Conservation (phyloP, 2,329 filamentous ascomycete species). For the Ophiostoma perfectum region DNA sequence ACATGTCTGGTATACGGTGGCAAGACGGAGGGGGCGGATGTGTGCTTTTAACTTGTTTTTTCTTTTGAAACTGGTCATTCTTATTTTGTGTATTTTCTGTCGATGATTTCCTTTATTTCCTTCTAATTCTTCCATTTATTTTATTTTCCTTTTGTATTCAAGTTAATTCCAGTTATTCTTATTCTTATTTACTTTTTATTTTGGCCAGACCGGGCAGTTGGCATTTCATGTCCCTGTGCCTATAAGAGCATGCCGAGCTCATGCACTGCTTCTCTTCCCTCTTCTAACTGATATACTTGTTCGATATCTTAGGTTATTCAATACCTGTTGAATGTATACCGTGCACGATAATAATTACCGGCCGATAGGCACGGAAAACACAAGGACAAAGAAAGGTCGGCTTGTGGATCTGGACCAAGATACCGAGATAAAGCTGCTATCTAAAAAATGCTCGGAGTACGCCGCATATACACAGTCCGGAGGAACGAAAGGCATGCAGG, state of each 20-base stretch:
- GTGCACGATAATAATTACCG: neutral
- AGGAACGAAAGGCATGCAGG: neutral
- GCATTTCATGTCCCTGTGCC: too few species aligned
- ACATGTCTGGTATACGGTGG: neutral
- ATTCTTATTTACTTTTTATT: neutral
- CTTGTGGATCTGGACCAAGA: neutral
- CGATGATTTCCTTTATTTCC: neutral
- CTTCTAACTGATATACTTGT: too few species aligned
- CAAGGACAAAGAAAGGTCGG: conserved; percentile 5
- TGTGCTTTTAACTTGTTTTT: too few species aligned
- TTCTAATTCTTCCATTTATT: neutral
- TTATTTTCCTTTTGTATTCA: neutral
- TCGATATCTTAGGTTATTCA: neutral
- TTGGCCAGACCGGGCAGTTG: too few species aligned
- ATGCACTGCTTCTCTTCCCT: too few species aligned
- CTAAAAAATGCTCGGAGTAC: neutral
- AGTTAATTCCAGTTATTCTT: neutral
- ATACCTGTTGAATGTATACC: too few species aligned
- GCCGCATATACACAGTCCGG: neutral
- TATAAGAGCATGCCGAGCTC: too few species aligned
- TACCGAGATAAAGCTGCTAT: neutral
- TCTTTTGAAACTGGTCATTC: too few species aligned
- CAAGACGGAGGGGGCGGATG: neutral
- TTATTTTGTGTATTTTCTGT: too few species aligned
- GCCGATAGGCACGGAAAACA: neutral